Base-by-base conservation (phyloP, 805 yeast species). In the Yamadazyma sp. region DNA sequence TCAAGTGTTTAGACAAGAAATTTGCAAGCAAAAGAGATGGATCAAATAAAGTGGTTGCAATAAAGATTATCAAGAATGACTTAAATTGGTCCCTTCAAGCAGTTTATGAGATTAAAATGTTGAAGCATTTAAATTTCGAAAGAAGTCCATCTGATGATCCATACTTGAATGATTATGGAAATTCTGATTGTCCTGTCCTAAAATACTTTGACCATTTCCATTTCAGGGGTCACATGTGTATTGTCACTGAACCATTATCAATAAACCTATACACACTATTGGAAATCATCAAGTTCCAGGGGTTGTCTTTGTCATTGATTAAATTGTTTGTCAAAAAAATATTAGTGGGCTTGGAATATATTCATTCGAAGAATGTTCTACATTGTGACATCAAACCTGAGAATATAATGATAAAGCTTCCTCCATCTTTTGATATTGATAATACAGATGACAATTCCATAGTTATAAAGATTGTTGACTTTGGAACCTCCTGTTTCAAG, bases 371-470 rank as follows among this genome's bases (percentile, higher is more conserved):
- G 18, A 63, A 69, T 9, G 71, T 87, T 5, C 76, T 87, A 17
- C 96, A 87, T 53, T 86, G 95, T 49, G 96, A 87, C 53, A 62
- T 87, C 38, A 87, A 87, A 51, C 96, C 95, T 0, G 95, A 86
- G 49, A 44, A 44, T 56, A 65, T 87, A 23, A 77, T 86, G 80
- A 57, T 83, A 4, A 52, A 55, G 31, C 40, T 65, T 10, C 72
- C 72, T 1, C 22, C 43, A 17, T 31, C 24, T 27, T 42, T 24
- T 24, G 27, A 19, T 23, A 35, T 23, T 13, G 39, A 55, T 1
- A 60, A 67, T 7, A 5, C 31, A 12, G 26, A 27, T 9, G 43
- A 39, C 13, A 64, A 73, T 4, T 56, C 62, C 14, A 62, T 80
- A 15, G 60, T 58, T 13, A 65, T 86, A 31, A 86, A 83, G 48